A percentile compares a stretch with the other conserved stretches of the same genome.
These are phyloP conservation scores for Echinochloa phyllopogon DNA, from an alignment of 176 grass and related monocot genomes.

Conservation along the genomic window DNA sequence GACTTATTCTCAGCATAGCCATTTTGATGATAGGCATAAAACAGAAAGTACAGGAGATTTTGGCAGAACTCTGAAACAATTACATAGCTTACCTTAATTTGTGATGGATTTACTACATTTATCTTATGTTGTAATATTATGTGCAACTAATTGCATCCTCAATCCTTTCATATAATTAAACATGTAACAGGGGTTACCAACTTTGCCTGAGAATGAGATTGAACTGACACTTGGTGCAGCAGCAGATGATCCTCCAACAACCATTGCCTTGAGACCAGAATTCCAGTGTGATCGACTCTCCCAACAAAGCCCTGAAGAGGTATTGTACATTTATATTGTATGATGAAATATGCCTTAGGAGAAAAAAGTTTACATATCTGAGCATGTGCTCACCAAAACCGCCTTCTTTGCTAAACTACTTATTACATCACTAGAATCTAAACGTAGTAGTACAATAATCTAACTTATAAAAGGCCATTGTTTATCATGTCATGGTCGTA, in stretches of 20 bases:
- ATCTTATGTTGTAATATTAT: background rate
- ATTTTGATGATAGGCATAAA: background rate
- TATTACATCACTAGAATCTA: conserved; percentile 15
- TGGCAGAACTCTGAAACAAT: background rate
- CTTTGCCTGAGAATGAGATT: conserved; percentile 52
- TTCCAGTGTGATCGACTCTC: conserved; percentile 60
- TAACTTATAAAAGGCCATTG: background rate
- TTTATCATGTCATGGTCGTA: background rate
- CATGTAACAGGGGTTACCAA: conserved; percentile 62
- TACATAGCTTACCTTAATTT: background rate
- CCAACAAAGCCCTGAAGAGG: conserved; percentile 70
- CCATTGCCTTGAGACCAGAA: conserved; percentile 51
- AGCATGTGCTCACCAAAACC: background rate
- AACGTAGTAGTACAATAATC: background rate
- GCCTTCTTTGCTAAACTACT: background rate
- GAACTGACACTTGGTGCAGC: conserved; percentile 39
- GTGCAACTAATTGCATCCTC: background rate
- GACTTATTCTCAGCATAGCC: background rate
- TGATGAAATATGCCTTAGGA: conserved; percentile 4
- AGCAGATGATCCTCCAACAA: conserved; percentile 57
- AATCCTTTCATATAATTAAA: conserved; percentile 8
- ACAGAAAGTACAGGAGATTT: conserved; percentile 3
- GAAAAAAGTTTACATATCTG: background rate
- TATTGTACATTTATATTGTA: conserved; percentile 27
- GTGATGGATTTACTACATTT: background rate